Evolutionary conservation across 805 yeast species (phyloP), one percentile per base, ranked within the genome.

Genomic region (Kodamaea neixiangensis): DNA sequence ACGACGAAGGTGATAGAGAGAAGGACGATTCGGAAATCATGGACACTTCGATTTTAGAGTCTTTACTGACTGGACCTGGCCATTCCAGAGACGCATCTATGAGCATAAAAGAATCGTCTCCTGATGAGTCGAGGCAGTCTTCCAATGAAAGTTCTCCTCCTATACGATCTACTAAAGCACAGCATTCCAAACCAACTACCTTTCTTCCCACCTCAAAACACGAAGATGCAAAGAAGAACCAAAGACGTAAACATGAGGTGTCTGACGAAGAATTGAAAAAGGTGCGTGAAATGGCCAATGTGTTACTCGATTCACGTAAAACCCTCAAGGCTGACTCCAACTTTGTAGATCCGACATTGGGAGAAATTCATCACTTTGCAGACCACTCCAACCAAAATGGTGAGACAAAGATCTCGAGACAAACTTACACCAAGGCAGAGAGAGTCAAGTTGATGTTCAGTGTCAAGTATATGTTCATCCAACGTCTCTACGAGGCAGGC

Each of bases 401-500:
- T 22, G 46, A 46, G 50, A 47, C 55, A n/a, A 48, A 54, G 10
- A 58, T 70, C 0, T 67, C 80, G 3, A 66, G 68, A 20, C 59
- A 70, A 3, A 71, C 82, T 0, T 55, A 72, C 10, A 64, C 70
- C 19, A 59, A 86, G 46, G 83, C 82, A 0, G 82, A 79, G 46
- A 72, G 72, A 50, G 82, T 80, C 14, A 75, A 76, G 50, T 60
- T 73, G 10, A 69, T 76, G 58, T 53, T 85, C 7, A 80, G 77
- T 22, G 67, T 76, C 51, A 82, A 79, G 59, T 84, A 81, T 59
- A 63, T 69, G 13, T 69, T 75, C 46, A 53, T 83, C 22, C 81
- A 78, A 54, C 66, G 77, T 51, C 67, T 70, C 20, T 68, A 75
- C 33, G 65, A 56, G 3, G 21, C 46, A 2, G 39, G 46, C 1